phyloP scores from a whole-genome alignment of 371 early-diverging fungal genomes.

The Smittium mucronatum region DNA sequence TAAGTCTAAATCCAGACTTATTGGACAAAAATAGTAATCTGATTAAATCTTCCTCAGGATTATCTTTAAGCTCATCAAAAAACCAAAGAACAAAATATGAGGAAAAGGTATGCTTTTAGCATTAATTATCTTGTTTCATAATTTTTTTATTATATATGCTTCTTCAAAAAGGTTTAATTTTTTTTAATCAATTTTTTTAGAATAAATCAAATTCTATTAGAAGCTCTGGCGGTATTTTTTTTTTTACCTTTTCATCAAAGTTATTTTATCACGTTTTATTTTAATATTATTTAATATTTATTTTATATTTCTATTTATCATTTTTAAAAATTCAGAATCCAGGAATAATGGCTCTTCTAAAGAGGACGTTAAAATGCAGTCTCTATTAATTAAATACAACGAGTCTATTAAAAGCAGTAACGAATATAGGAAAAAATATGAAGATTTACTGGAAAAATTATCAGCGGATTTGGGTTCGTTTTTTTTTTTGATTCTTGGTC shows the following conservation, averaged over 20 bases:
- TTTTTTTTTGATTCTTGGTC: neutral
- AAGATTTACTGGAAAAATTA: conserved; percentile 1
- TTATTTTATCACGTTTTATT: too few species aligned
- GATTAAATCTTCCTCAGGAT: neutral
- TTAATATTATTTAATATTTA: neutral
- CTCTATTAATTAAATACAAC: neutral
- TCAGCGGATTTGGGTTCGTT: neutral
- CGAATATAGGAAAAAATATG: conserved; percentile 9
- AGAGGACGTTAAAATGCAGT: conserved; percentile 4
- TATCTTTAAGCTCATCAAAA: neutral
- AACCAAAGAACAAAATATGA: neutral
- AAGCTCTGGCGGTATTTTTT: neutral
- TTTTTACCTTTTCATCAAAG: too few species aligned
- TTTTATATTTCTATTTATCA: neutral
- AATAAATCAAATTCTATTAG: neutral
- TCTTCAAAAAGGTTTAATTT: neutral
- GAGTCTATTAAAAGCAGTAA: conserved; percentile 1
- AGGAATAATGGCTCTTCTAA: neutral
- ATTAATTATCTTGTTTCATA: neutral
- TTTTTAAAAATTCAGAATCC: neutral
- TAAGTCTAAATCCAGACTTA: neutral
- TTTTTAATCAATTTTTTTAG: neutral
- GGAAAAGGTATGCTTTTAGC: neutral
- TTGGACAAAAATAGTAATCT: neutral
- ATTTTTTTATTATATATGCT: neutral